Percentiles rank a stretch among this genome's conserved stretches.
phyloP scores from a whole-genome alignment of 768 basidiomycete species.

The Fistulinella prunicolor region DNA sequence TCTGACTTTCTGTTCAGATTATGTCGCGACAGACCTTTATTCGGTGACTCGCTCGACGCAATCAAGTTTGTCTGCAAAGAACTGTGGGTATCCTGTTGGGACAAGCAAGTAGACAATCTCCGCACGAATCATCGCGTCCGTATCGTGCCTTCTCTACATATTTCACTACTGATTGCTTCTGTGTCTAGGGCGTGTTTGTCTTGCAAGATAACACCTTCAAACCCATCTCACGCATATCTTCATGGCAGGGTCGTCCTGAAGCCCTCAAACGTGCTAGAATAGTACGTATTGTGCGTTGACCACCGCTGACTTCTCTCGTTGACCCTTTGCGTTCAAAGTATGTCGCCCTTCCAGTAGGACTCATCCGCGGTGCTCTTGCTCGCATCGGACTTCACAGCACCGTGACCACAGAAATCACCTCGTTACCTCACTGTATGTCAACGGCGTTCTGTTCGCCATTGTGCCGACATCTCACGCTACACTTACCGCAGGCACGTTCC shows the following conservation, averaged over 20 bases:
- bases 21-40: constrained; percentile 69
- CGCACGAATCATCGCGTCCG: constrained; percentile 90
- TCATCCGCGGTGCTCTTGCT: constrained; percentile 78
- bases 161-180: background rate
- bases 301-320: background rate
- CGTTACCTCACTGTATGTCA: constrained; percentile 79
- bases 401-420: constrained; percentile 75
- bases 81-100: constrained; percentile 88
- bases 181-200: constrained; percentile 82
- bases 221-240: constrained; percentile 77
- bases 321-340: constrained; percentile 47
- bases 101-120: constrained; percentile 94
- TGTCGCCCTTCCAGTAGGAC: constrained; percentile 75
- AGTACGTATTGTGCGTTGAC: constrained; percentile 46
- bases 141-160: background rate
- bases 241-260: constrained; percentile 73
- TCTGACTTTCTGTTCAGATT: constrained; percentile 44
- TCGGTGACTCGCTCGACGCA: constrained; percentile 80
- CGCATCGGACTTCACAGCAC: constrained; percentile 74
- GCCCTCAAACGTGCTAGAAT: constrained; percentile 68
- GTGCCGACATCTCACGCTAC: background rate
- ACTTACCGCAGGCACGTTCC: constrained; percentile 63
- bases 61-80: constrained; percentile 98
- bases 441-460: background rate
- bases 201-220: constrained; percentile 91